Conservation (phyloP, 352 stramenopile genomes). For the Globisporangium yorkense region DNA sequence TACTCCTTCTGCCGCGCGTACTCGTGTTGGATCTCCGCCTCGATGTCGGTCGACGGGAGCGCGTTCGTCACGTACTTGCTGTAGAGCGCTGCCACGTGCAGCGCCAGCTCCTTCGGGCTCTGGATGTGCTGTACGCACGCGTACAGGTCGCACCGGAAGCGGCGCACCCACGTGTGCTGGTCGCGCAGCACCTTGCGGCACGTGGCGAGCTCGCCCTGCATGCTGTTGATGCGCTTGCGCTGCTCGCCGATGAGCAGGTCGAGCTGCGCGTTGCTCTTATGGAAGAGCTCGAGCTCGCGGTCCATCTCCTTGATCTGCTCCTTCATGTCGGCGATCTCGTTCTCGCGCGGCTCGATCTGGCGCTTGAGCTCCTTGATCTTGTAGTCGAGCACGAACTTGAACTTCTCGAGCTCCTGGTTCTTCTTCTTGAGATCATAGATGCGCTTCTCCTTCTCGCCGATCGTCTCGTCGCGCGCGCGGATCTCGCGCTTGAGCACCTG, state of each 20-base stretch:
- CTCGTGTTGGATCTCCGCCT: constrained; percentile 72
- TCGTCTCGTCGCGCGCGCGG: constrained; percentile 90
- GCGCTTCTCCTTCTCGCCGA: constrained; percentile 94
- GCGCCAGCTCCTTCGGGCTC: constrained; percentile 71
- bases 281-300: constrained; percentile 91
- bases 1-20: constrained; percentile 92
- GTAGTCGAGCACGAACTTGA: constrained; percentile 96
- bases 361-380: constrained; percentile 97
- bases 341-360: constrained; percentile 94
- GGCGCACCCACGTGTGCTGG: constrained; percentile 56
- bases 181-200: constrained; percentile 53
- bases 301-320: constrained; percentile 96
- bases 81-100: constrained; percentile 67
- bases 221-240: constrained; percentile 90
- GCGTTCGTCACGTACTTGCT: constrained; percentile 62
- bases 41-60: constrained; percentile 36
- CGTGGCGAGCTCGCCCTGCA: constrained; percentile 74
- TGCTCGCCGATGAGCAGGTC: constrained; percentile 95
- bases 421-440: constrained; percentile 98
- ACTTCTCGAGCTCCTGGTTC: constrained; percentile 96
- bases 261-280: constrained; percentile 93
- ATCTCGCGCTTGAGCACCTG: constrained; percentile 92
- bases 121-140: constrained; percentile 71
- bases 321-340: constrained; percentile 93
- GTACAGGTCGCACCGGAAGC: constrained; percentile 86